Conservation (phyloP, 331 rosid genomes). For the Cucumis variabilis region DNA sequence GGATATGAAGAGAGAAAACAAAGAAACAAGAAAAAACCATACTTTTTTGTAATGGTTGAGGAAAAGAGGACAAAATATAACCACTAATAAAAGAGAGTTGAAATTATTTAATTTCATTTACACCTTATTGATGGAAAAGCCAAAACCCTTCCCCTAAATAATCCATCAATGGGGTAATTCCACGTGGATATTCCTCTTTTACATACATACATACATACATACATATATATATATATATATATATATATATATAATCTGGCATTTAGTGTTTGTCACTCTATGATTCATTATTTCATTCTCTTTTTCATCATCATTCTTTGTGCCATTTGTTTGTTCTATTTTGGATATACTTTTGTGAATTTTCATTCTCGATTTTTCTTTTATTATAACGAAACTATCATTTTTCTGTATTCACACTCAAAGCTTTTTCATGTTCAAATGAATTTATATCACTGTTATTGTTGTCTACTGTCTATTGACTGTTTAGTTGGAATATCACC, state of each 20-base stretch:
- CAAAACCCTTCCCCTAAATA: neutral
- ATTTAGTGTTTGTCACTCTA: neutral
- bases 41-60: conserved; percentile 1
- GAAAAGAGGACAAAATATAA: conserved; percentile 7
- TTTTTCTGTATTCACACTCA: too few species aligned
- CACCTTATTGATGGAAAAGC: neutral
- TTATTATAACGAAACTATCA: too few species aligned
- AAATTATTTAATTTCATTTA: neutral
- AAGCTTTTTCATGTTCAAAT: too few species aligned
- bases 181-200: neutral
- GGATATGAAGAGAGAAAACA: neutral
- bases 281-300: neutral
- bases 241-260: neutral
- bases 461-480: too few species aligned
- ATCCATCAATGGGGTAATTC: neutral
- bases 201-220: too few species aligned
- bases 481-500: too few species aligned
- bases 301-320: too few species aligned
- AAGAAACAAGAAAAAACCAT: neutral
- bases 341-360: too few species aligned
- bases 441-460: too few species aligned
- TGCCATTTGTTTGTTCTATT: too few species aligned
- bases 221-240: too few species aligned
- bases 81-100: neutral
- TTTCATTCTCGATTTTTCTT: too few species aligned